These are phyloP conservation scores for Gynandropsis gynandra DNA, from an alignment of 345 rosid species.

Conservation along the genomic window DNA sequence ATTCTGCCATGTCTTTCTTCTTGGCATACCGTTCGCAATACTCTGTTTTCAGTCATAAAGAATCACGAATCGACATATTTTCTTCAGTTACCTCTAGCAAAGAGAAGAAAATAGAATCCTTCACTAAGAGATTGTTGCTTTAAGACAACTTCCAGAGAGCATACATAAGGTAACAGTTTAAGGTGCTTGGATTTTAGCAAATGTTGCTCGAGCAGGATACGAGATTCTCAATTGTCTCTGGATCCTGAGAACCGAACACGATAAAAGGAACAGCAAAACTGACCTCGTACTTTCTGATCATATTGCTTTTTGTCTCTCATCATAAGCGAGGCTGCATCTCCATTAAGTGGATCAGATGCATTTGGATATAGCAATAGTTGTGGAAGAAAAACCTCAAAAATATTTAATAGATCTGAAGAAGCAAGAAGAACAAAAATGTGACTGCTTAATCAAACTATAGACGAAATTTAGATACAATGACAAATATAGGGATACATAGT, in stretches of 20 bases:
- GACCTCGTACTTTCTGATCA: conserved; percentile 70
- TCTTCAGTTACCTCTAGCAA: not conserved
- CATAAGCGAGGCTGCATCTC: conserved; percentile 71
- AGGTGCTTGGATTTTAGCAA: no score
- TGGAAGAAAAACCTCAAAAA: conserved; percentile 66
- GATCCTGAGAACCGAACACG: no score
- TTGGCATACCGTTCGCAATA: conserved; percentile 55
- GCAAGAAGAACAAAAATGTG: not conserved
- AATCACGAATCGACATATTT: not conserved
- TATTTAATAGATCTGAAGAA: conserved; percentile 57
- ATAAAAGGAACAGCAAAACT: not conserved
- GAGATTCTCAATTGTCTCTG: no score
- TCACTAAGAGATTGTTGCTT: no score
- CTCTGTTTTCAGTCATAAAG: conserved; percentile 34
- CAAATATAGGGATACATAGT: not conserved
- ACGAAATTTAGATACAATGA: not conserved
- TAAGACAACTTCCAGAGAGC: not conserved
- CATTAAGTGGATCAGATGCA: conserved; percentile 62
- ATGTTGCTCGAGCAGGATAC: no score
- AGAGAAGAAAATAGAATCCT: not conserved
- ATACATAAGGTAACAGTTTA: no score
- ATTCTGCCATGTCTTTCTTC: conserved; percentile 37
- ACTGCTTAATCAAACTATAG: not conserved
- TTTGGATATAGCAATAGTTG: conserved; percentile 69
- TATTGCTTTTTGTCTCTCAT: conserved; percentile 54